phyloP scores from a whole-genome alignment of 345 rosid species.

The Citrus cavaleriei region DNA sequence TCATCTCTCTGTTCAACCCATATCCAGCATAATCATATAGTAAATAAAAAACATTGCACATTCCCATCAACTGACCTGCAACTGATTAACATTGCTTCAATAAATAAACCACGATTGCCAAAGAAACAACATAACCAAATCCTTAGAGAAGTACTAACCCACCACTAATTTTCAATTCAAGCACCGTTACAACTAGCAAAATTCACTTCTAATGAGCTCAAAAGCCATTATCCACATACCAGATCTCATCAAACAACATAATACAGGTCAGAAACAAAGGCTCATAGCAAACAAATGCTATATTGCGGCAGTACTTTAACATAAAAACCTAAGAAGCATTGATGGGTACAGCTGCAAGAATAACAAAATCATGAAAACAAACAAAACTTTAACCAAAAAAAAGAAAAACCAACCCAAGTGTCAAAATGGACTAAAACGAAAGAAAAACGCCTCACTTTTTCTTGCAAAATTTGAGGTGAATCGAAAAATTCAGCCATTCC shows the following conservation, averaged over 20 bases:
- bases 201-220: neutral
- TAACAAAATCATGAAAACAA: conserved; percentile 9
- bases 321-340: conserved; percentile 12
- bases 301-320: neutral
- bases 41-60: neutral
- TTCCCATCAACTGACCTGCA: neutral
- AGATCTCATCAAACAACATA: conserved; percentile 14
- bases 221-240: conserved; percentile 4
- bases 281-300: neutral
- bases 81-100: neutral
- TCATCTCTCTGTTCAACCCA: neutral
- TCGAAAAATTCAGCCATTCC: conserved; percentile 96
- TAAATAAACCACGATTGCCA: neutral
- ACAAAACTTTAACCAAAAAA: neutral
- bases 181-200: neutral
- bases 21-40: neutral
- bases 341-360: neutral
- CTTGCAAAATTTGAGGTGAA: conserved; percentile 61
- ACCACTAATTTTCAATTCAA: conserved; percentile 1
- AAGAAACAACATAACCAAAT: neutral
- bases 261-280: neutral
- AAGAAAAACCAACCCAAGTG: neutral
- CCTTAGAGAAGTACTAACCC: neutral
- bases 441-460: conserved; percentile 49
- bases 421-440: neutral